Evolutionary conservation across 2,329 filamentous ascomycete genomes (phyloP), one percentile per base, ranked within the genome.

Genomic region (Penicillium oxalicum): DNA sequence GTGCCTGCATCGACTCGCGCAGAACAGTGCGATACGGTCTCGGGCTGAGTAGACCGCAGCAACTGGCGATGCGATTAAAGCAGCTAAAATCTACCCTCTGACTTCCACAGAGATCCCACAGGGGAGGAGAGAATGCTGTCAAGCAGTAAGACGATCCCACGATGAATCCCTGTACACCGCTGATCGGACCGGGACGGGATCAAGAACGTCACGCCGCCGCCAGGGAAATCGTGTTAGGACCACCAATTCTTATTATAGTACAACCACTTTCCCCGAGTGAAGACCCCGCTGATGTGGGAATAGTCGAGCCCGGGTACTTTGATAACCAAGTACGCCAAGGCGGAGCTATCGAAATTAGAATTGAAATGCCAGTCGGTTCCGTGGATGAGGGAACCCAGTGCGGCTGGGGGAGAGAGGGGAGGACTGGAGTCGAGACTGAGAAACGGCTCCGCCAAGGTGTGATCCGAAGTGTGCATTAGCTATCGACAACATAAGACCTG

Each of bases 211-310:
- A 51, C 45, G 27, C 32, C 34, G 44, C 26, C 29, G 41, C 49
- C 45, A 32, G 45, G 45, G 34, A 48, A 28, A 18, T 38, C 43
- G 38, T 41, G 40, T 44, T 12, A 46, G 41, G 34, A 37, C 29
- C 36, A 45, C 12, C 26, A 12, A 36, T 39, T 44, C 38, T 51
- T 44, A 53, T 41, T 57, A 57, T 57, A 57, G 46, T 12, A 35
- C 42, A 44, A 32, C 26, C 36, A 41, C 42, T 44, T 44, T 12
- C 45, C 44, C 34, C 36, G 32, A 34, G 29, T 32, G 8, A 34
- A 25, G 34, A 32, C 39, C n/a, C 36, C 45, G 48, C 45, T 43
- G 43, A 47, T 55, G 50, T 55, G 54, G 55, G 29, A 36, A 18
- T 18, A 18, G 34, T 42, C 40, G 45, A 43, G 27, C 48, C 34